Conservation (phyloP, 208 protist genomes). For the Acanthamoeba sp. region DNA sequence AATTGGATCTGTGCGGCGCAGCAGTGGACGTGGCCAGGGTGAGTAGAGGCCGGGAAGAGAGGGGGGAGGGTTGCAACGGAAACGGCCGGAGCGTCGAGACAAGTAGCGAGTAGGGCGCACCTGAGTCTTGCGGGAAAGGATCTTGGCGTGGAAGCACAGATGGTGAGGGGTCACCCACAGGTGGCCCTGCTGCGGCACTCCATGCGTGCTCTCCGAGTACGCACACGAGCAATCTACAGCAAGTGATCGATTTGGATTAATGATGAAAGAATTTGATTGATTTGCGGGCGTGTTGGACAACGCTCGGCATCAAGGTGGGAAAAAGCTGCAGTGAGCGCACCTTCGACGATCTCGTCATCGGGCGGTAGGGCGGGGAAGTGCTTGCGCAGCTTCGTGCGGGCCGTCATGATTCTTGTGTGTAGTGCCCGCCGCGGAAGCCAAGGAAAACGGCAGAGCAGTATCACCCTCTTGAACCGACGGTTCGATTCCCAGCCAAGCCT, state of each 20-base stretch:
- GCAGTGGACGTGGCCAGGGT: too few relatives aligned
- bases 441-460: too few relatives aligned
- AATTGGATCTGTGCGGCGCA: neutral
- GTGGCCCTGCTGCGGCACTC: constrained; percentile 55
- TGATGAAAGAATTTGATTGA: neutral
- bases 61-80: too few relatives aligned
- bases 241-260: neutral
- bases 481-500: too few relatives aligned
- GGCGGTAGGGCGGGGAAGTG: neutral
- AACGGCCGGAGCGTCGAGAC: neutral
- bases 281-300: too few relatives aligned
- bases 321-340: too few relatives aligned
- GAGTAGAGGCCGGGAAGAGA: too few relatives aligned
- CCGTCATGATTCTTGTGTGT: too few relatives aligned
- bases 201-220: constrained; percentile 12
- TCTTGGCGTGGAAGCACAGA: constrained; percentile 58
- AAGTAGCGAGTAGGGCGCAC: neutral
- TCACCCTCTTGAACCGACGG: too few relatives aligned
- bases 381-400: constrained; percentile 9
- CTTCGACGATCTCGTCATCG: neutral
- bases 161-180: constrained; percentile 22
- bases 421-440: too few relatives aligned
- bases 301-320: too few relatives aligned
- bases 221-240: constrained; percentile 55
- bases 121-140: constrained; percentile 2